A percentile compares a stretch with the other conserved stretches of the same genome.
These are phyloP conservation scores for Vicia villosa DNA, from an alignment of 306 rosid genomes.

Conservation along the genomic window DNA sequence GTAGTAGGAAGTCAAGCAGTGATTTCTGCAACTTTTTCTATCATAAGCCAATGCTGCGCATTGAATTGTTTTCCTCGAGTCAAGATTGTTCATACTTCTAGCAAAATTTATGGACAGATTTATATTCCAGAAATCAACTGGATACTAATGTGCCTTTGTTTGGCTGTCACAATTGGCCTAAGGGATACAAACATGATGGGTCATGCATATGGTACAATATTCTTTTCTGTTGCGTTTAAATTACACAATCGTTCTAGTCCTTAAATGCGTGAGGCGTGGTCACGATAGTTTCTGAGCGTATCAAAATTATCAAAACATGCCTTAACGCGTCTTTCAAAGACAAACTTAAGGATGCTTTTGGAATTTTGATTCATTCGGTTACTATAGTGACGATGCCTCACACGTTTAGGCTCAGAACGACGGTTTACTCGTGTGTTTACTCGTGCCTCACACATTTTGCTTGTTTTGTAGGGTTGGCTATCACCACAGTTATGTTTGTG, in stretches of 20 bases:
- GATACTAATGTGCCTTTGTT: conserved; percentile 45
- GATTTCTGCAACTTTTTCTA: conserved; percentile 46
- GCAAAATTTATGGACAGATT: conserved; percentile 43
- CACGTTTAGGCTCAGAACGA: not conserved
- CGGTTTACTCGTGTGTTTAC: not conserved
- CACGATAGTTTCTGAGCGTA: not conserved
- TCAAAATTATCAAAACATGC: not conserved
- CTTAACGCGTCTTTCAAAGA: not conserved
- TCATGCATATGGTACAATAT: conserved; percentile 44
- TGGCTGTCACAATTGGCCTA: conserved; percentile 45
- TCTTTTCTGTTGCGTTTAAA: not conserved
- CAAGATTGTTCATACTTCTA: conserved; percentile 47
- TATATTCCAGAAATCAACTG: conserved; percentile 49
- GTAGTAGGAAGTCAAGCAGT: conserved; percentile 48
- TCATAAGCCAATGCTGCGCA: conserved; percentile 42
- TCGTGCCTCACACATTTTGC: conserved; percentile 15
- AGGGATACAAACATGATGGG: conserved; percentile 49
- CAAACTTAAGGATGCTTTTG: not conserved
- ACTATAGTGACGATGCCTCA: not conserved
- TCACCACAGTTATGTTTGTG: conserved; percentile 46
- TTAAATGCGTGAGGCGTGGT: not conserved
- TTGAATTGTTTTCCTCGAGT: conserved; percentile 42
- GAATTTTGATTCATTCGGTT: not conserved
- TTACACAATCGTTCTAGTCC: not conserved
- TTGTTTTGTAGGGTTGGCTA: conserved; percentile 42